phyloP scores from a whole-genome alignment of 208 protist species.

The Crithidia fasciculata region DNA sequence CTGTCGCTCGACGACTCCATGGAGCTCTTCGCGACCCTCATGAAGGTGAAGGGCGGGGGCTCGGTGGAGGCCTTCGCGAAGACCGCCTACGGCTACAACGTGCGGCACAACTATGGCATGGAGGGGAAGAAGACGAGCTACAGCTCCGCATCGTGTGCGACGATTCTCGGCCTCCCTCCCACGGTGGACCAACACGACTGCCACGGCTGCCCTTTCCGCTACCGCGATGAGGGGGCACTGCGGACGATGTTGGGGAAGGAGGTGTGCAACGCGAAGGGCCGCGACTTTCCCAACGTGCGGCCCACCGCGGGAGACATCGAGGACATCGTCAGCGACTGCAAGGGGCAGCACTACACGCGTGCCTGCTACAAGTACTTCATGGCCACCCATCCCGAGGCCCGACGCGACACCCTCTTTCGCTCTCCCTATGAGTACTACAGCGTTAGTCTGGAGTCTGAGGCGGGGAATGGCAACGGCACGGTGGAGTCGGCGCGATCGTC shows the following conservation, averaged over 20 bases:
- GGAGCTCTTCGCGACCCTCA: conserved; percentile 82
- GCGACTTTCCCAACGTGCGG: conserved; percentile 46
- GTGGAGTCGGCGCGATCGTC: conserved; percentile 22
- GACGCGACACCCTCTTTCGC: conserved; percentile 87
- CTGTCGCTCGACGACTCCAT: conserved; percentile 86
- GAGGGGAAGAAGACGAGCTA: conserved; percentile 93
- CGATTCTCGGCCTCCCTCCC: conserved; percentile 84
- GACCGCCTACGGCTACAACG: conserved; percentile 91
- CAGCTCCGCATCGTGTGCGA: conserved; percentile 80
- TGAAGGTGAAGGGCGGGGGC: conserved; percentile 84
- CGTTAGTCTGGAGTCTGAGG: conserved; percentile 60
- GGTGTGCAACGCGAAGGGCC: conserved; percentile 58
- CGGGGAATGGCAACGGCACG: conserved; percentile 5
- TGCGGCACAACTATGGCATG: conserved; percentile 92
- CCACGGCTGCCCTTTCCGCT: conserved; percentile 92
- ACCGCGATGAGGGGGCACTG: conserved; percentile 75
- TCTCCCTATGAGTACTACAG: conserved; percentile 90
- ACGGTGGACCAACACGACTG: conserved; percentile 82
- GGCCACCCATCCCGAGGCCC: conserved; percentile 78
- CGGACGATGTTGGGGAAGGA: conserved; percentile 58
- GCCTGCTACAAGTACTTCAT: conserved; percentile 93
- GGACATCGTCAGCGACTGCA: conserved; percentile 87
- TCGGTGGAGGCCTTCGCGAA: conserved; percentile 79
- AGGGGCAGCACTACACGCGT: conserved; percentile 88
- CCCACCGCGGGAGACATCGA: conserved; percentile 75